These are phyloP conservation scores for Tagetes patula DNA, from an alignment of 129 eudicot genomes.

Conservation along the genomic window DNA sequence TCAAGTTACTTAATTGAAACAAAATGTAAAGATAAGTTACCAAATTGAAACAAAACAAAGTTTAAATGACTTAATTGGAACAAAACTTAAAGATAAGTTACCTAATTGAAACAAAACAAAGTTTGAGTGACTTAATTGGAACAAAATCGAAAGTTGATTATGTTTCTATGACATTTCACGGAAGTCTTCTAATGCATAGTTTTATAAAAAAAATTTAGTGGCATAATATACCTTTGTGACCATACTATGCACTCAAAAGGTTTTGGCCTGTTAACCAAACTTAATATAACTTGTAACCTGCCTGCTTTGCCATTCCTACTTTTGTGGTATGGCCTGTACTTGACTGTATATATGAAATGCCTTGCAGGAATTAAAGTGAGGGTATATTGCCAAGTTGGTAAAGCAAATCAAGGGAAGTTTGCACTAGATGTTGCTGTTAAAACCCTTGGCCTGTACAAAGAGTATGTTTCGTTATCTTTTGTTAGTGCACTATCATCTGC, in stretches of 20 bases:
- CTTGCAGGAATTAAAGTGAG: conserved; percentile 75
- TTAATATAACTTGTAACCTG: background rate
- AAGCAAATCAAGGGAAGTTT: conserved; percentile 86
- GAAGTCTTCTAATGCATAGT: background rate
- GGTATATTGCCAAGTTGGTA: conserved; percentile 92
- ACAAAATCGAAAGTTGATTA: too few species aligned
- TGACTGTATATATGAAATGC: background rate
- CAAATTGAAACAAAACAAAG: too few species aligned
- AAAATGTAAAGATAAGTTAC: too few species aligned
- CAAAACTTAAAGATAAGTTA: too few species aligned
- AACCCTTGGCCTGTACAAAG: conserved; percentile 82
- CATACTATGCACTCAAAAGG: background rate
- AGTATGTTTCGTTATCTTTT: conserved; percentile 46
- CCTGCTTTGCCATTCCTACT: background rate
- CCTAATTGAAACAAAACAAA: too few species aligned
- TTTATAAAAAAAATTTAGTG: background rate
- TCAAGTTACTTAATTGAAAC: too few species aligned
- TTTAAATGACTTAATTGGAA: too few species aligned
- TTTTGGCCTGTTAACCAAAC: background rate
- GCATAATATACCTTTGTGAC: background rate
- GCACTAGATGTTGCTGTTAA: conserved; percentile 97
- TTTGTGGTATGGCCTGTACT: background rate
- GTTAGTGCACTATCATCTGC: conserved; percentile 9
- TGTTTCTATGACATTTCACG: too few species aligned
- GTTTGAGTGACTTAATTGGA: too few species aligned